Evolutionary conservation across 1,284 basidiomycete genomes (phyloP).

Genomic region (Cutaneotrichosporon cutaneum): DNA sequence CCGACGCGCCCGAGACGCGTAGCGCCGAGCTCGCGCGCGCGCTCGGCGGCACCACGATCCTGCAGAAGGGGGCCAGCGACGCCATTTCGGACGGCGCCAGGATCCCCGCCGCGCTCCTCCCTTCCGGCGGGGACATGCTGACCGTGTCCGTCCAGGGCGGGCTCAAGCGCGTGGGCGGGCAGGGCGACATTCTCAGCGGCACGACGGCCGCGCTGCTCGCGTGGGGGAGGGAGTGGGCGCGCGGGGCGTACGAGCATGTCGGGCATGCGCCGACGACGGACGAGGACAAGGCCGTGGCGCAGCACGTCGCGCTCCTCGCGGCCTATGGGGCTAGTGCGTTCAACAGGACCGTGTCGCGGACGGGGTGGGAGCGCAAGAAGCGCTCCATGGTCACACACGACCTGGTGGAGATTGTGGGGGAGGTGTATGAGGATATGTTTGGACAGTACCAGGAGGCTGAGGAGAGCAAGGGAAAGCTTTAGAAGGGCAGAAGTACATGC

Average conservation of each 20-base stretch:
- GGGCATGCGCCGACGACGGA: slow-evolving; percentile 56
- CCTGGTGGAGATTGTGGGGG: slow-evolving; percentile 73
- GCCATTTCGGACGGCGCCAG: slow-evolving; percentile 54
- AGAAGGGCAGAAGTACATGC: neutral
- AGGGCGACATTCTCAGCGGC: slow-evolving; percentile 90
- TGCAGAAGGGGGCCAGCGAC: slow-evolving; percentile 81
- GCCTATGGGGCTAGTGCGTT: slow-evolving; percentile 86
- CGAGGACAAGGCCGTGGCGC: slow-evolving; percentile 55
- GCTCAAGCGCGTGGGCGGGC: slow-evolving; percentile 88
- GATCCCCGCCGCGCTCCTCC: slow-evolving; percentile 36
- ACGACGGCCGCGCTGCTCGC: slow-evolving; percentile 83
- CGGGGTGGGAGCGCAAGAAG: slow-evolving; percentile 72
- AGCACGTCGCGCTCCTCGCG: slow-evolving; percentile 73
- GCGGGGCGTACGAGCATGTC: slow-evolving; percentile 63
- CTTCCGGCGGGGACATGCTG: slow-evolving; percentile 28
- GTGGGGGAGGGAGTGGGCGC: slow-evolving; percentile 90
- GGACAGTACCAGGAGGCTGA: slow-evolving; percentile 49
- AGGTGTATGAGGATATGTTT: slow-evolving; percentile 72
- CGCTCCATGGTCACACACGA: slow-evolving; percentile 87
- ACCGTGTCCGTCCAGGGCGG: slow-evolving; percentile 60
- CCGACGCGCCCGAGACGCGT: slow-evolving; percentile 57
- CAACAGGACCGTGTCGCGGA: slow-evolving; percentile 74
- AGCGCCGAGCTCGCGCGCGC: slow-evolving; percentile 65
- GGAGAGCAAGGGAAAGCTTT: slow-evolving; percentile 9
- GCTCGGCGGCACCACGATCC: slow-evolving; percentile 81